A percentile compares a stretch with the other conserved stretches of the same genome.
Evolutionary conservation across 768 basidiomycete genomes (phyloP).

Genomic region (Rhizopogon vinicolor): DNA sequence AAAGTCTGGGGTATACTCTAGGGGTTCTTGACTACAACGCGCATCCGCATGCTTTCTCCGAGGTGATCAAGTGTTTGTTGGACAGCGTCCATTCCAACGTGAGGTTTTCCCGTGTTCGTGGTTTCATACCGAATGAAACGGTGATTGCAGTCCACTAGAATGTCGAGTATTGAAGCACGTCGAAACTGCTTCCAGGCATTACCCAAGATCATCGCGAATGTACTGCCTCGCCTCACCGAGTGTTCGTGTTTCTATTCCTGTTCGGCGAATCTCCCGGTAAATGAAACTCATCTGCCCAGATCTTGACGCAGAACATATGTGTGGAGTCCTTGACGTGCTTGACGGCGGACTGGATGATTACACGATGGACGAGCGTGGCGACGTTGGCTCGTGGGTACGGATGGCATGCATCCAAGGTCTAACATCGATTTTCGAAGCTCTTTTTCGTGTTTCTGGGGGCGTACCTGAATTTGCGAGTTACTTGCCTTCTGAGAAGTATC

Average conservation of each 20-base stretch:
- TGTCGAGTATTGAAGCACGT: constrained; percentile 53
- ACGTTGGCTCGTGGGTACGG: constrained; percentile 95
- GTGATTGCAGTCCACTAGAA: constrained; percentile 27
- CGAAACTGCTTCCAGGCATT: constrained; percentile 47
- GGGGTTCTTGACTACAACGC: constrained; percentile 63
- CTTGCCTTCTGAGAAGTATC: constrained; percentile 55
- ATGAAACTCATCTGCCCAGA: constrained; percentile 31
- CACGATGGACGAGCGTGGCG: constrained; percentile 89
- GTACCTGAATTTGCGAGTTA: constrained; percentile 49
- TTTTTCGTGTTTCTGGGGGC: constrained; percentile 41
- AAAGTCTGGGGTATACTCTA: constrained; percentile 67
- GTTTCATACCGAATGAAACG: constrained; percentile 13
- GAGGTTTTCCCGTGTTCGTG: constrained; percentile 19
- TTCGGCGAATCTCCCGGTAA: not conserved
- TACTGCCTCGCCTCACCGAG: constrained; percentile 36
- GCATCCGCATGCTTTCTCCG: constrained; percentile 47
- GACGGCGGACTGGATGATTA: constrained; percentile 85
- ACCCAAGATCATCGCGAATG: constrained; percentile 41
- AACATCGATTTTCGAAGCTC: constrained; percentile 43
- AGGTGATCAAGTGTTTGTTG: constrained; percentile 55
- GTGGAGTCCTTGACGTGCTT: constrained; percentile 49
- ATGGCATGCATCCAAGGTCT: constrained; percentile 70
- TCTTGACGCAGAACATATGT: constrained; percentile 40
- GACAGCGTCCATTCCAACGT: constrained; percentile 54
- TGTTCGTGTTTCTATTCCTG: constrained; percentile 35